phyloP scores from a whole-genome alignment of 2,329 filamentous ascomycete species.

The Coniochaeta ligniaria region DNA sequence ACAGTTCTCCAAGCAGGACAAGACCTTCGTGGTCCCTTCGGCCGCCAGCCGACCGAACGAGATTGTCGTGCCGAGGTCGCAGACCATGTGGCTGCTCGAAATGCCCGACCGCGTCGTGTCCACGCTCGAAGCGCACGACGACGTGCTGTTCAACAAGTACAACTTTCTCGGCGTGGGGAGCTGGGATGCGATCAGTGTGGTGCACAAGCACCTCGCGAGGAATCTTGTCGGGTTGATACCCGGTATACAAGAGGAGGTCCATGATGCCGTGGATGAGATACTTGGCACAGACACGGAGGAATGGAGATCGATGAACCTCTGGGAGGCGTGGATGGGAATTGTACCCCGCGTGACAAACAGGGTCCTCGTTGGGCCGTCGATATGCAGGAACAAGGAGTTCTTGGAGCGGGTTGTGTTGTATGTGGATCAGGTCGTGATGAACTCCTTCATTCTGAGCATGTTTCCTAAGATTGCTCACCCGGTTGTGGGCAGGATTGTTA shows the following conservation, averaged over 20 bases:
- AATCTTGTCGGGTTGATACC: constrained; percentile 30
- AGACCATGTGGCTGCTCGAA: constrained; percentile 38
- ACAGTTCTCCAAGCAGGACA: constrained; percentile 32
- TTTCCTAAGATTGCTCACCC: constrained; percentile 41
- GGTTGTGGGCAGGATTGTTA: constrained; percentile 35
- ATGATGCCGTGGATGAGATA: constrained; percentile 23
- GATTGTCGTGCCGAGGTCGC: constrained; percentile 34
- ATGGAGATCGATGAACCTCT: constrained; percentile 34
- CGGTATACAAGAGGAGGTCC: constrained; percentile 31
- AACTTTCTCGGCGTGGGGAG: constrained; percentile 35
- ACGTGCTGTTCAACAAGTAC: constrained; percentile 28
- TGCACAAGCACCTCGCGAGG: constrained; percentile 36
- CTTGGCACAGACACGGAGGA: constrained; percentile 25
- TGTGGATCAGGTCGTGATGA: constrained; percentile 39
- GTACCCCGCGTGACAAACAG: constrained; percentile 36
- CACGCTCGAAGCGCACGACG: constrained; percentile 30
- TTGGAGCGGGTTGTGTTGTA: constrained; percentile 40
- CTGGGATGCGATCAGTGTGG: constrained; percentile 30
- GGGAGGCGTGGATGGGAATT: constrained; percentile 34
- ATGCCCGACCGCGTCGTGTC: constrained; percentile 36
- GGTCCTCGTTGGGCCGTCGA: constrained; percentile 29
- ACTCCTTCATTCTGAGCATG: constrained; percentile 35
- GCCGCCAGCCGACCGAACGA: constrained; percentile 32
- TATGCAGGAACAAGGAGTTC: constrained; percentile 35
- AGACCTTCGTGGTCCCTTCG: constrained; percentile 33